A percentile compares a stretch with the other conserved stretches of the same genome.
phyloP scores from a whole-genome alignment of 2,329 filamentous ascomycete genomes.

The Fusarium coffeatum region DNA sequence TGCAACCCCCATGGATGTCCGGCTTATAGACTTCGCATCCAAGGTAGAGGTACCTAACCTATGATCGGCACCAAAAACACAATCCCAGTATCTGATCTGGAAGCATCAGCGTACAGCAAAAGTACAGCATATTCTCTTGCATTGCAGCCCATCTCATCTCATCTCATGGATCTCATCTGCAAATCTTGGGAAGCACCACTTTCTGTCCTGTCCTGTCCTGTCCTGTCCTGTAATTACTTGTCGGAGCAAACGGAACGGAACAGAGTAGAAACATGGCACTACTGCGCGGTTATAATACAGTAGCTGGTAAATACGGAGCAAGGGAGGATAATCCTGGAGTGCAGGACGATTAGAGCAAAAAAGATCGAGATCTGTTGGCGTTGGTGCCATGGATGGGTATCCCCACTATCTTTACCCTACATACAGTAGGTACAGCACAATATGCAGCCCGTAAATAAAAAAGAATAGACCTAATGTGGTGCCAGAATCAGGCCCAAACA shows the following conservation, averaged over 20 bases:
- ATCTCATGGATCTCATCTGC: background rate
- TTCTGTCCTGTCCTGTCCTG: background rate
- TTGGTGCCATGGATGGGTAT: slow-evolving; percentile 2
- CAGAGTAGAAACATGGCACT: background rate
- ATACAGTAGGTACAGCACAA: background rate
- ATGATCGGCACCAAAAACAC: slow-evolving; percentile 24
- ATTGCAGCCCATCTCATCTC: slow-evolving; percentile 11
- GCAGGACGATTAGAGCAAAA: slow-evolving; percentile 9
- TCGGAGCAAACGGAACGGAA: slow-evolving; percentile 9
- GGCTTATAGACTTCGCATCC: slow-evolving; percentile 1
- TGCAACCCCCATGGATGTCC: background rate
- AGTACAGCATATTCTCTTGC: slow-evolving; percentile 17
- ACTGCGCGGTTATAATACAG: slow-evolving; percentile 2
- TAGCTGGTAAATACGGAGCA: background rate
- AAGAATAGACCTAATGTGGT: background rate
- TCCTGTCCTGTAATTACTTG: background rate
- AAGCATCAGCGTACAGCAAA: slow-evolving; percentile 13
- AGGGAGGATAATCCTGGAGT: background rate
- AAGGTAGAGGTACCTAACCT: background rate
- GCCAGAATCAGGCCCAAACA: background rate
- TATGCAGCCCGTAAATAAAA: slow-evolving; percentile 11
- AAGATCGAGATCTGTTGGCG: slow-evolving; percentile 37
- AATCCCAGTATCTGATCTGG: slow-evolving; percentile 35
- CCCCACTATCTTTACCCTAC: slow-evolving; percentile 28
- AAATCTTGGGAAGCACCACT: slow-evolving; percentile 15